Percentiles rank a stretch among this genome's conserved stretches.
Conservation (phyloP, 1,284 basidiomycete genomes). For the Malassezia arunalokei region DNA sequence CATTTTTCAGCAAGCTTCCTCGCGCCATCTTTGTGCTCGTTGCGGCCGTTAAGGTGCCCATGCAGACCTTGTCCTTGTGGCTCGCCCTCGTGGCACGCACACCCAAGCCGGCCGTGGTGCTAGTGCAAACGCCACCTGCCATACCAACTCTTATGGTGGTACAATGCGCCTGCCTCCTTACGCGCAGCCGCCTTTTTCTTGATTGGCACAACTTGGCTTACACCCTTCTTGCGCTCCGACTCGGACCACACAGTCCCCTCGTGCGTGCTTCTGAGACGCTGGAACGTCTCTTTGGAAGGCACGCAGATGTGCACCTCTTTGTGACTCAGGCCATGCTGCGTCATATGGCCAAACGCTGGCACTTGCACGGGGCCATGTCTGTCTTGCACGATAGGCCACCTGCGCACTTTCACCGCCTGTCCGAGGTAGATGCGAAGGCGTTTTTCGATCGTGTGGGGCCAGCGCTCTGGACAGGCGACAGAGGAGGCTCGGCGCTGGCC, state of each 20-base stretch:
- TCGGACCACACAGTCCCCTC: constrained; percentile 59
- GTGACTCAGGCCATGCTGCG: constrained; percentile 79
- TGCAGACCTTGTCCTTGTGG: constrained; percentile 29
- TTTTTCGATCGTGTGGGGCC: background rate
- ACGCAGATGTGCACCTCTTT: constrained; percentile 79
- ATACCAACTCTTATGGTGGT: constrained; percentile 84
- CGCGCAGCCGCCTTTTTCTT: constrained; percentile 74
- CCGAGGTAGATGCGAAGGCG: background rate
- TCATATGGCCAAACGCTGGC: constrained; percentile 62
- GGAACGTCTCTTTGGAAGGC: constrained; percentile 29
- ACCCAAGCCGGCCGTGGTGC: constrained; percentile 65
- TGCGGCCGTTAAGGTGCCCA: constrained; percentile 65
- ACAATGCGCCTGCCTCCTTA: constrained; percentile 57
- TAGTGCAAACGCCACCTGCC: constrained; percentile 91
- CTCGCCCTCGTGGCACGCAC: constrained; percentile 48
- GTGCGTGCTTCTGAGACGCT: constrained; percentile 53
- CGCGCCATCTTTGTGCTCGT: constrained; percentile 56
- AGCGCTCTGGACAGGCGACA: too few species aligned
- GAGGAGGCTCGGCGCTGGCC: constrained; percentile 54
- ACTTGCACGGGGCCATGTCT: constrained; percentile 51
- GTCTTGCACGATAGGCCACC: constrained; percentile 46
- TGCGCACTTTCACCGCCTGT: constrained; percentile 9
- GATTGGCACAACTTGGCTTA: constrained; percentile 99
- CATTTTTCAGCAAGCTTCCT: constrained; percentile 53
- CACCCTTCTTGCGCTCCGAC: constrained; percentile 72